phyloP scores from a whole-genome alignment of 1,139 yeast species.

The Zygotorulaspora mrakii region DNA sequence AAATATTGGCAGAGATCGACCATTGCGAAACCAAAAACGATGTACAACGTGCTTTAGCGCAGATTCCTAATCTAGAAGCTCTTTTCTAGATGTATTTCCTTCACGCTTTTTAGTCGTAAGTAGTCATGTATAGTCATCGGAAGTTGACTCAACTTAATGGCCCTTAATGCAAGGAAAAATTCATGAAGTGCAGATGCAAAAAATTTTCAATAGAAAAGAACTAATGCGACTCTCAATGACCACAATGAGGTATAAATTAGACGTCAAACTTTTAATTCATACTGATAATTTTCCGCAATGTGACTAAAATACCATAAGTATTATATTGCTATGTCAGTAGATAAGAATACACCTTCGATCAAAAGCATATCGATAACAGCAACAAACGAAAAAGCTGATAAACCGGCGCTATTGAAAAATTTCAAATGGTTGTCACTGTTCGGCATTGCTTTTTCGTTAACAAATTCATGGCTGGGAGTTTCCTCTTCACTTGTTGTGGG shows the following conservation, averaged over 20 bases:
- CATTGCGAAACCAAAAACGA: constrained; percentile 4
- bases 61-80: constrained; percentile 1
- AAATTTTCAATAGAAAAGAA: no score
- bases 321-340: constrained; percentile 3
- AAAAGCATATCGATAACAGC: background rate
- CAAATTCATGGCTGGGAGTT: constrained; percentile 55
- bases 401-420: constrained; percentile 38
- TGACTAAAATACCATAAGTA: no score
- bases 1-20: constrained; percentile 18
- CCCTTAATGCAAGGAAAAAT: background rate
- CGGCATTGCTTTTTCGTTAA: constrained; percentile 50
- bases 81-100: background rate
- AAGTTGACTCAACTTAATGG: constrained; percentile 1
- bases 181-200: background rate
- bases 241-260: no score
- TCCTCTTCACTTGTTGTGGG: constrained; percentile 50
- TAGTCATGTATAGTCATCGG: constrained; percentile 1
- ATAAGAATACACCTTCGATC: background rate
- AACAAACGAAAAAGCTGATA: background rate
- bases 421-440: constrained; percentile 53
- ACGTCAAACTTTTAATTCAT: no score
- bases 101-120: background rate
- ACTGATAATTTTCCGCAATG: no score
- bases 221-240: no score
- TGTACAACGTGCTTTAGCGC: background rate